Evolutionary conservation across 73 alveolate genomes (phyloP).

Genomic region (Uronychia setigera): DNA sequence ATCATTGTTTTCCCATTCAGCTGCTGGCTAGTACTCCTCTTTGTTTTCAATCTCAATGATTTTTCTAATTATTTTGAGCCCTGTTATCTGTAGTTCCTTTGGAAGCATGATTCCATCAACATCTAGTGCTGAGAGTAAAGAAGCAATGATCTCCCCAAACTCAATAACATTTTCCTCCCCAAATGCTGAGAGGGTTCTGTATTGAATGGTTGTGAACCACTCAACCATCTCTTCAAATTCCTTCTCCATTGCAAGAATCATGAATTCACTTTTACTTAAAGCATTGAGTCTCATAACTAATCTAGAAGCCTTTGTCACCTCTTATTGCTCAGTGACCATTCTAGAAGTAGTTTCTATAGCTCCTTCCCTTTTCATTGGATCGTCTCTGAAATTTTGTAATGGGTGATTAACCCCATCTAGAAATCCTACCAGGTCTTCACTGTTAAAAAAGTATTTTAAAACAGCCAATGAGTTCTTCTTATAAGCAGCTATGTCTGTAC

Average conservation of each 20-base stretch:
- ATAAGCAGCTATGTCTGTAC: neutral
- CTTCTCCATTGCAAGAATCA: constrained; percentile 17
- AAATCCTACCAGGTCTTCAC: neutral
- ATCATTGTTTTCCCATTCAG: constrained; percentile 58
- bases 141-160: constrained; percentile 22
- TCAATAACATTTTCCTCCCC: constrained; percentile 53
- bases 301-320: neutral
- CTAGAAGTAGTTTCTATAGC: neutral
- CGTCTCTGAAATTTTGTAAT: neutral
- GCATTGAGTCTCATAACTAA: neutral
- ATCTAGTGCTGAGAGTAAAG: constrained; percentile 15
- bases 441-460: neutral
- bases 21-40: constrained; percentile 13
- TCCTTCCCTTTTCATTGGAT: neutral
- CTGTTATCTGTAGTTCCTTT: neutral
- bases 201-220: constrained; percentile 28
- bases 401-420: neutral
- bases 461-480: neutral
- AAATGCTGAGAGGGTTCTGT: constrained; percentile 41
- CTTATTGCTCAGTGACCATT: neutral
- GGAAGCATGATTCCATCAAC: constrained; percentile 12
- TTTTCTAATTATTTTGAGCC: constrained; percentile 25
- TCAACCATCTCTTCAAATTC: constrained; percentile 45
- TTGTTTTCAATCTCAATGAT: constrained; percentile 36
- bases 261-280: neutral